Base-by-base conservation (phyloP, 1,139 yeast species). In the Yamadazyma siamensis region DNA sequence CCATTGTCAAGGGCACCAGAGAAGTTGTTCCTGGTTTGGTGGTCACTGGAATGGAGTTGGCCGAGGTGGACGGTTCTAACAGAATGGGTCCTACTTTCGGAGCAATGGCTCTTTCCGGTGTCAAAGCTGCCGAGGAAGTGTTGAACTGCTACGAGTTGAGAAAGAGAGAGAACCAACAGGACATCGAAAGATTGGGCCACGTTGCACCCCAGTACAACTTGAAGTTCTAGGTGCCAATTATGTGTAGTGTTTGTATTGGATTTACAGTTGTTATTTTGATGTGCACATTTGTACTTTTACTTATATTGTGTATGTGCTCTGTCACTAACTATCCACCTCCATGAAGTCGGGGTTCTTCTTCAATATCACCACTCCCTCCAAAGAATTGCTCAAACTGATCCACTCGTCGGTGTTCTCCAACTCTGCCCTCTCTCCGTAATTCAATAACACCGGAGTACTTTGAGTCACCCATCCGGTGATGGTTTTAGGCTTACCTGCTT, bases 401-500 rank as follows among this genome's bases (percentile, higher is more conserved):
- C 89, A 94, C 62, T 91, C 96, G 39, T 88, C 95, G 12, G 54
- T 59, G 49, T 86, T 89, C 57, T 94, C 99, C 46, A 94, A 71
- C 59, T 94, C 99, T 0, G 98, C 99, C 43, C 97, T 75, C 59
- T 94, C 98, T 28, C 97, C 97, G 47, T 81, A 80, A 32, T 94
- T 89, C 39, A 94, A 70, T 47, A 94, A 69, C 15, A 91, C 98
- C 0, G 99, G 99, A 0, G 98, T 91, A 5, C 94, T 85, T 54
- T 94, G 98, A 2, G 99, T 94, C 15, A 91, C 97, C 98, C 98
- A 94, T 25, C 98, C 98, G 4, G 98, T 94, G 30, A 94, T 94
- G 15, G 96, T 89, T 67, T 91, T 91, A 25, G 98, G 98, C 50
- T 87, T 87, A 65, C 99, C 98, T 0, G 97, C 98, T 59, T 89